Evolutionary conservation across 345 rosid genomes (phyloP).

Genomic region (Noccaea caerulescens): DNA sequence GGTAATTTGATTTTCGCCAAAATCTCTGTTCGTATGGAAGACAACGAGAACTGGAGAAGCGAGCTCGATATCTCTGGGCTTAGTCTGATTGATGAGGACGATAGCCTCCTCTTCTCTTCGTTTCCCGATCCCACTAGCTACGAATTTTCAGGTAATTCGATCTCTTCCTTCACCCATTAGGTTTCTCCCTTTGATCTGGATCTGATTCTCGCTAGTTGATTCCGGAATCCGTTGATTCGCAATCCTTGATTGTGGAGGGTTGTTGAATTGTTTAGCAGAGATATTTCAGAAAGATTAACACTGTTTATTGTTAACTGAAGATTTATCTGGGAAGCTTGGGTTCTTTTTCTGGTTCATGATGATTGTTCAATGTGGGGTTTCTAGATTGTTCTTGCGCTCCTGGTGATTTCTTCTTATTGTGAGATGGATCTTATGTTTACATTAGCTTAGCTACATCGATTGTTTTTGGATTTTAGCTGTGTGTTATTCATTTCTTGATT

Average conservation of each 20-base stretch:
- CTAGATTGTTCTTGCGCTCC: background rate
- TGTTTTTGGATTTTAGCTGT: background rate
- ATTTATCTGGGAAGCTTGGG: background rate
- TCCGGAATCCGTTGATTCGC: background rate
- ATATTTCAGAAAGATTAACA: background rate
- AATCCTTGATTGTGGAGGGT: background rate
- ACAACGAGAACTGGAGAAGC: conserved; percentile 43
- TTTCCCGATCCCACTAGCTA: conserved; percentile 37
- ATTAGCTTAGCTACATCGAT: background rate
- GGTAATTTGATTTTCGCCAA: background rate
- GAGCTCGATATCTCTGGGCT: conserved; percentile 51
- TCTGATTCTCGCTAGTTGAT: background rate
- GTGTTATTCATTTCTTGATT: background rate
- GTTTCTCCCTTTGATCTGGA: background rate
- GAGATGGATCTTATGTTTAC: background rate
- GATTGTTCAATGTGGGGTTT: background rate
- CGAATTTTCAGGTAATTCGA: conserved; percentile 47
- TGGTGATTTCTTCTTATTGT: background rate
- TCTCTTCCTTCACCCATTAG: background rate
- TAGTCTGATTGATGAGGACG: conserved; percentile 90
- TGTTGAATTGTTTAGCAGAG: conserved; percentile 2
- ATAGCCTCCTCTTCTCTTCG: conserved; percentile 67
- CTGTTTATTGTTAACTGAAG: background rate
- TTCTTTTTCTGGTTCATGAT: conserved; percentile 7
- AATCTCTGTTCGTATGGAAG: conserved; percentile 55